phyloP scores from a whole-genome alignment of 1,139 yeast species.

The Suhomyces panamericanus region DNA sequence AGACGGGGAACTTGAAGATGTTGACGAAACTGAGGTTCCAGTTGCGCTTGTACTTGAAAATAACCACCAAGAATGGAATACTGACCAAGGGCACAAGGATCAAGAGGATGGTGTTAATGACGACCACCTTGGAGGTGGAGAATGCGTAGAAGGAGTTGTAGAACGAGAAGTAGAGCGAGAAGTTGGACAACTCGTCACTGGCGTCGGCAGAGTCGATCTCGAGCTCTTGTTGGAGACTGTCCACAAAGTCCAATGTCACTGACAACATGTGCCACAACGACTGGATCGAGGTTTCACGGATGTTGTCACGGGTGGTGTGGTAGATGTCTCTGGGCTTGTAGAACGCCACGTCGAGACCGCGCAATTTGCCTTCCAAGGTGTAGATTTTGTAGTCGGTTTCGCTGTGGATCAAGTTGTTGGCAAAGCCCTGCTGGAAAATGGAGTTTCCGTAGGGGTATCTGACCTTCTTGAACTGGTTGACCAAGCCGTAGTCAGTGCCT shows the following conservation, averaged over 20 bases:
- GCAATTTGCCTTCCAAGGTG: constrained; percentile 55
- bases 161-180: constrained; percentile 63
- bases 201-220: constrained; percentile 34
- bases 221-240: constrained; percentile 40
- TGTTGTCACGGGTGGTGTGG: constrained; percentile 76
- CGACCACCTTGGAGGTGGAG: constrained; percentile 49
- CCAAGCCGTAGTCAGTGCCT: constrained; percentile 73
- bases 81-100: constrained; percentile 56
- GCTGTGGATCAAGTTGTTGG: constrained; percentile 66
- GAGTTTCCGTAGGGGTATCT: constrained; percentile 78
- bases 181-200: constrained; percentile 24
- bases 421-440: constrained; percentile 79
- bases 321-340: constrained; percentile 75
- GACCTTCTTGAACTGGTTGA: constrained; percentile 45
- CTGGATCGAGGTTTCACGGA: constrained; percentile 58
- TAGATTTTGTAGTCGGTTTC: constrained; percentile 87
- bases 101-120: constrained; percentile 51
- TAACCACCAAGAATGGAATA: constrained; percentile 47
- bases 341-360: constrained; percentile 75
- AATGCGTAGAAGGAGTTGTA: constrained; percentile 58
- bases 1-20: constrained; percentile 54
- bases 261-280: constrained; percentile 85
- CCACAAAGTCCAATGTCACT: constrained; percentile 59
- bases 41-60: constrained; percentile 45
- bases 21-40: constrained; percentile 49